Conservation (phyloP, 2,329 filamentous ascomycete genomes). For the Epichloe elymi region DNA sequence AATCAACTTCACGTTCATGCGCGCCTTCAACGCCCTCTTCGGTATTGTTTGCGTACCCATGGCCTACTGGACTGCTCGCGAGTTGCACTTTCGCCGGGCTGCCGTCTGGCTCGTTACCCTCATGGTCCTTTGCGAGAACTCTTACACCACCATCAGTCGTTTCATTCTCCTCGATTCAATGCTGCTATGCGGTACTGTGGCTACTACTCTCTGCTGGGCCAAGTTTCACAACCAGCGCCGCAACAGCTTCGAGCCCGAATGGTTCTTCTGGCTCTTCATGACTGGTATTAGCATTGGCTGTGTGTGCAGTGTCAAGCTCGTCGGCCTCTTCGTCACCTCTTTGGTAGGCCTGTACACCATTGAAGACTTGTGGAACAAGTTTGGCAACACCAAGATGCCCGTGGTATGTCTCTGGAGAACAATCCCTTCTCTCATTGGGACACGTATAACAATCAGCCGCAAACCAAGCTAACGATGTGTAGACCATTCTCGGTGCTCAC, state of each 20-base stretch:
- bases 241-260: constrained; percentile 77
- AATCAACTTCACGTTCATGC: constrained; percentile 97
- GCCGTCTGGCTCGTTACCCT: constrained; percentile 91
- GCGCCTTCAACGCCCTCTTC: constrained; percentile 91
- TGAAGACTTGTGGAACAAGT: constrained; percentile 97
- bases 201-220: constrained; percentile 91
- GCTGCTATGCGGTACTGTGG: constrained; percentile 85
- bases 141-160: constrained; percentile 95
- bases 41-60: constrained; percentile 85
- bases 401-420: constrained; percentile 37
- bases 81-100: constrained; percentile 73
- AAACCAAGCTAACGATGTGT: not conserved
- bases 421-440: not conserved
- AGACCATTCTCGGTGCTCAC: constrained; percentile 60
- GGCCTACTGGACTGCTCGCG: constrained; percentile 88
- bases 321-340: constrained; percentile 89
- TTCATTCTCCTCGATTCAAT: constrained; percentile 78
- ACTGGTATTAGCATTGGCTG: constrained; percentile 94
- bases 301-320: constrained; percentile 97
- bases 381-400: constrained; percentile 86
- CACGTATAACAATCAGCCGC: not conserved
- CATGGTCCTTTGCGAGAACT: constrained; percentile 98
- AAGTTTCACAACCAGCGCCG: constrained; percentile 85
- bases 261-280: constrained; percentile 90
- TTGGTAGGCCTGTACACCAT: constrained; percentile 90